Evolutionary conservation across 768 basidiomycete species (phyloP).

Genomic region (Auriscalpium vulgare): DNA sequence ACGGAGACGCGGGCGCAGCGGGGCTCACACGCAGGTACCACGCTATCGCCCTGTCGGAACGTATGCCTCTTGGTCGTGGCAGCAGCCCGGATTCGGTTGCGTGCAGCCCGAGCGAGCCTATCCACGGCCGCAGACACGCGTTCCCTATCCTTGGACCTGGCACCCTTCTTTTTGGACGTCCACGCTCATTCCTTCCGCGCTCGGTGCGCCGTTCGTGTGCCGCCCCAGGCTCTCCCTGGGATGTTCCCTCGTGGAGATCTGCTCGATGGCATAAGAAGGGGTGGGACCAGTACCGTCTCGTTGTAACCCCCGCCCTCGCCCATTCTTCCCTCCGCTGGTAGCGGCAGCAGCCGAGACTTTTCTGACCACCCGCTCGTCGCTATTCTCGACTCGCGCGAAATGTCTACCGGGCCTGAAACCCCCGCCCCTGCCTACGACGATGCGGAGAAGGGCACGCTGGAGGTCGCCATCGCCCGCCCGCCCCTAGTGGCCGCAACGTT

Average conservation of each 20-base stretch:
- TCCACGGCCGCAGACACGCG: background rate
- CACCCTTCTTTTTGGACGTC: conserved; percentile 1
- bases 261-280: conserved; percentile 10
- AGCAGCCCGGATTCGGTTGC: background rate
- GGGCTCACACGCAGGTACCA: conserved; percentile 2
- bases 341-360: background rate
- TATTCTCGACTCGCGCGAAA: conserved; percentile 2
- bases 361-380: background rate
- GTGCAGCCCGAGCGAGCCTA: background rate
- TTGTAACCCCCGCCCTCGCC: background rate
- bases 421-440: conserved; percentile 18
- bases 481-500: conserved; percentile 1
- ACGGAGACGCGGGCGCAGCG: background rate
- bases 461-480: conserved; percentile 8
- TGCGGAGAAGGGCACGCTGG: conserved; percentile 23
- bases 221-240: background rate
- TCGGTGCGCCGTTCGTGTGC: conserved; percentile 1
- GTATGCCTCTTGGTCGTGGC: background rate
- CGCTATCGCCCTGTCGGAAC: conserved; percentile 3
- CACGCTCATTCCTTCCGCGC: background rate
- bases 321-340: background rate
- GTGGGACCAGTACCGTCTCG: background rate
- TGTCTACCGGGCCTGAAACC: conserved; percentile 18
- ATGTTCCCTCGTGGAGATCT: background rate
- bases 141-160: conserved; percentile 6